A percentile compares a stretch with the other conserved stretches of the same genome.
phyloP scores from a whole-genome alignment of 139 green algal species.

The Picochlorum sp. region DNA sequence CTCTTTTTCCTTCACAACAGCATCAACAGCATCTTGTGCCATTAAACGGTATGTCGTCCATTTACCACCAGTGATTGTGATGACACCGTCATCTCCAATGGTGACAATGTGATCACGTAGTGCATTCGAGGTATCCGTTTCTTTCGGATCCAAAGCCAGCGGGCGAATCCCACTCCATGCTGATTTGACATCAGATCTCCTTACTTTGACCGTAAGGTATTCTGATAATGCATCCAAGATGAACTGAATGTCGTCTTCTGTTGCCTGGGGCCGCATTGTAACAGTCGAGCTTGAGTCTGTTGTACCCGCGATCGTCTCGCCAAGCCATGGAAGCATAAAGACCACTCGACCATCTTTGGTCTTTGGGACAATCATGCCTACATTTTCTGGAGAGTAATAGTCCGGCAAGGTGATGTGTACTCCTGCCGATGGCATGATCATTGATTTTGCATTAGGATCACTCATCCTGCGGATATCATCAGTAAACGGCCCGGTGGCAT shows the following conservation, averaged over 20 bases:
- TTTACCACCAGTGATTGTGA: conserved; percentile 88
- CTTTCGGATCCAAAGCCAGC: conserved; percentile 66
- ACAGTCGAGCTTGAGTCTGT: conserved; percentile 60
- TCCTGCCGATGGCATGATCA: conserved; percentile 74
- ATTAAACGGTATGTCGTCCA: conserved; percentile 97
- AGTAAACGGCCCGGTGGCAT: conserved; percentile 79
- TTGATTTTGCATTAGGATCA: conserved; percentile 22
- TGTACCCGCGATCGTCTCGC: conserved; percentile 84
- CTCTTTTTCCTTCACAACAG: conserved; percentile 26
- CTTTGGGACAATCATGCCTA: conserved; percentile 96
- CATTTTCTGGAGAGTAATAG: conserved; percentile 72
- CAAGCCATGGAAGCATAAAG: conserved; percentile 92
- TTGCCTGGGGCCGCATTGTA: conserved; percentile 56
- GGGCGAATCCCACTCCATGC: conserved; percentile 90
- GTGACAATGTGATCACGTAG: conserved; percentile 64
- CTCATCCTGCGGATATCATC: conserved; percentile 47
- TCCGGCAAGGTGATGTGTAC: conserved; percentile 91
- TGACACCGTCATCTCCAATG: conserved; percentile 67
- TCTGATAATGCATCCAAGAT: conserved; percentile 86
- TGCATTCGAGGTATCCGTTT: conserved; percentile 33
- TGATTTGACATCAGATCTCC: conserved; percentile 78
- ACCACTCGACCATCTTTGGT: conserved; percentile 95
- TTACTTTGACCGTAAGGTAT: conserved; percentile 78
- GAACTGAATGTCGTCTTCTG: conserved; percentile 83
- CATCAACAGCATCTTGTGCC: conserved; percentile 72